A percentile compares a stretch with the other conserved stretches of the same genome.
Conservation (phyloP, 2,329 filamentous ascomycete genomes). For the Escovopsis sp. region DNA sequence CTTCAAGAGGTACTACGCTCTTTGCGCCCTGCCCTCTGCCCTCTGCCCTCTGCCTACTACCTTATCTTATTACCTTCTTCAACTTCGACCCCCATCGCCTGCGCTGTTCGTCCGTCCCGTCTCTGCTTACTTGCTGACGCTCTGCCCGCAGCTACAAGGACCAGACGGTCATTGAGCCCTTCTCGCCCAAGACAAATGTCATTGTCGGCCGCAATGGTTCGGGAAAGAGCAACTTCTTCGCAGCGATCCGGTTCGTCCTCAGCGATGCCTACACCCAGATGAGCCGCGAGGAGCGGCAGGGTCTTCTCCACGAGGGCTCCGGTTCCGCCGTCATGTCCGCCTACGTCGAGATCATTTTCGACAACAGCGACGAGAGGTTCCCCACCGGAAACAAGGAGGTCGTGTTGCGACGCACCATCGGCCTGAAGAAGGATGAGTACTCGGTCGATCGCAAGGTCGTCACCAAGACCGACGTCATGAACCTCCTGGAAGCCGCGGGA, state of each 20-base stretch:
- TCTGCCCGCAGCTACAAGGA: slow-evolving; percentile 73
- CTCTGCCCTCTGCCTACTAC: neutral
- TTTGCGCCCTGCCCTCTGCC: slow-evolving; percentile 3
- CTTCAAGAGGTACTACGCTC: slow-evolving; percentile 72
- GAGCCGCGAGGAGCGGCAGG: slow-evolving; percentile 88
- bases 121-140: slow-evolving; percentile 8
- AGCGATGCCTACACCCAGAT: slow-evolving; percentile 96
- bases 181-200: slow-evolving; percentile 94
- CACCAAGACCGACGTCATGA: slow-evolving; percentile 87
- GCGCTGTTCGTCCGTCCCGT: neutral
- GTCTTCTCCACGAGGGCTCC: slow-evolving; percentile 92
- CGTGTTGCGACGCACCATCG: slow-evolving; percentile 83
- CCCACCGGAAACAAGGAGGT: slow-evolving; percentile 86
- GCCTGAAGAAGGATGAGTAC: slow-evolving; percentile 96
- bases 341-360: slow-evolving; percentile 98
- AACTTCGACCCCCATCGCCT: neutral
- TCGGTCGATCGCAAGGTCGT: slow-evolving; percentile 94
- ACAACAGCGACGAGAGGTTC: slow-evolving; percentile 93
- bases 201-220: slow-evolving; percentile 98
- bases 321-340: slow-evolving; percentile 97
- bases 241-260: slow-evolving; percentile 93
- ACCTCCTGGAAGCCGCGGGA: slow-evolving; percentile 85
- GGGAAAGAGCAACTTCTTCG: slow-evolving; percentile 99
- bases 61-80: neutral
- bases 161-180: slow-evolving; percentile 95